These are phyloP conservation scores for Pugionium dolabratum DNA, from an alignment of 345 rosid species.

Conservation along the genomic window DNA sequence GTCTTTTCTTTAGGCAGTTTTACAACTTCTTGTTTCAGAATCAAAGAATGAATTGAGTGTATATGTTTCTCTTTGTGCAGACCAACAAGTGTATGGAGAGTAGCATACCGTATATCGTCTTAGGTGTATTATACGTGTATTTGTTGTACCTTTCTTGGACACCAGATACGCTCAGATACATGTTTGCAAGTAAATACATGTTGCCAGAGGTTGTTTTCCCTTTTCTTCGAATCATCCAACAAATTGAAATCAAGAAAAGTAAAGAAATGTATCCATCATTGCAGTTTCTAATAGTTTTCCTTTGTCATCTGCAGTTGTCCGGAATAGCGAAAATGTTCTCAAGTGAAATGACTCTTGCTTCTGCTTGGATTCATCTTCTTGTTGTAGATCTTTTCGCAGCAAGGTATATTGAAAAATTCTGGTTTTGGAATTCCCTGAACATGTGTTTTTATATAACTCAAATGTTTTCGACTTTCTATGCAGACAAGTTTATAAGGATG, in stretches of 20 bases:
- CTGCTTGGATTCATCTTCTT: conserved; percentile 95
- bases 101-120: conserved; percentile 60
- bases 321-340: conserved; percentile 90
- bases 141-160: conserved; percentile 87
- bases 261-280: not conserved
- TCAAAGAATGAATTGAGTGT: not conserved
- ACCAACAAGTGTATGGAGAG: conserved; percentile 77
- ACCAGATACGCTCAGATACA: conserved; percentile 61
- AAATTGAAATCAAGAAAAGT: not conserved
- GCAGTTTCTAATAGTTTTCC: not conserved
- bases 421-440: not conserved
- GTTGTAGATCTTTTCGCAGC: conserved; percentile 92
- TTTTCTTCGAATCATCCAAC: not conserved
- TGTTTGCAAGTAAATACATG: conserved; percentile 78
- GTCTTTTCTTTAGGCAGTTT: conserved; percentile 4
- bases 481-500: conserved; percentile 89
- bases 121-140: conserved; percentile 72
- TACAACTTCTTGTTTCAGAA: not conserved
- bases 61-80: conserved; percentile 44
- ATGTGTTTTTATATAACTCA: not conserved
- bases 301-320: conserved; percentile 50
- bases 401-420: conserved; percentile 45
- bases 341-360: conserved; percentile 80
- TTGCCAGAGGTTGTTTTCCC: conserved; percentile 69
- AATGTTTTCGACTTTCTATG: conserved; percentile 19